phyloP scores from a whole-genome alignment of 2,329 filamentous ascomycete genomes.

The Pyrenochaeta sp. region DNA sequence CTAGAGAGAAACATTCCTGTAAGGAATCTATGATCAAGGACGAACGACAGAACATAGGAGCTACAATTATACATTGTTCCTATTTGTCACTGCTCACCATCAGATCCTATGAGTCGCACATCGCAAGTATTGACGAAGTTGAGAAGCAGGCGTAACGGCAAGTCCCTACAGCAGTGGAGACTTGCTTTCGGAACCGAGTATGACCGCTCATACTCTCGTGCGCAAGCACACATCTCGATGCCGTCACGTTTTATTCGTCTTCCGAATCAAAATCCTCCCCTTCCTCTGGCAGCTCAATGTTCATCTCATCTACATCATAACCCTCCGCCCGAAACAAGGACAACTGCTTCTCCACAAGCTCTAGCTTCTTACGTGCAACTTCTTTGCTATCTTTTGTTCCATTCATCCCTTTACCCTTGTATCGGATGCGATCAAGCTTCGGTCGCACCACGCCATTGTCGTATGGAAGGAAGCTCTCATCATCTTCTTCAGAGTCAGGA shows the following conservation, averaged over 20 bases:
- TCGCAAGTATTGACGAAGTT: too few relatives aligned
- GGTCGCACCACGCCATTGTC: background rate
- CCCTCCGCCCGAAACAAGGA: background rate
- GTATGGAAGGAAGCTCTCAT: background rate
- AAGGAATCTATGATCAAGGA: slow-evolving; percentile 21
- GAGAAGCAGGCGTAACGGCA: too few relatives aligned
- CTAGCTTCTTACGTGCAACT: slow-evolving; percentile 1
- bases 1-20: slow-evolving; percentile 51
- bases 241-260: background rate
- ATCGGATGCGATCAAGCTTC: background rate
- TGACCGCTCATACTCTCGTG: background rate
- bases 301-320: background rate
- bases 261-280: background rate
- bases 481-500: background rate
- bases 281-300: background rate
- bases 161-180: too few relatives aligned
- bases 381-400: background rate
- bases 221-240: background rate
- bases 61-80: background rate
- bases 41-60: background rate
- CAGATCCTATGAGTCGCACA: too few relatives aligned
- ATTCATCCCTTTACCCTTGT: background rate
- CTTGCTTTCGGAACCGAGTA: background rate
- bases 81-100: too few relatives aligned
- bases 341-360: slow-evolving; percentile 1